Evolutionary conservation across 768 basidiomycete genomes (phyloP).

Genomic region (Symmetrospora coprosmae): DNA sequence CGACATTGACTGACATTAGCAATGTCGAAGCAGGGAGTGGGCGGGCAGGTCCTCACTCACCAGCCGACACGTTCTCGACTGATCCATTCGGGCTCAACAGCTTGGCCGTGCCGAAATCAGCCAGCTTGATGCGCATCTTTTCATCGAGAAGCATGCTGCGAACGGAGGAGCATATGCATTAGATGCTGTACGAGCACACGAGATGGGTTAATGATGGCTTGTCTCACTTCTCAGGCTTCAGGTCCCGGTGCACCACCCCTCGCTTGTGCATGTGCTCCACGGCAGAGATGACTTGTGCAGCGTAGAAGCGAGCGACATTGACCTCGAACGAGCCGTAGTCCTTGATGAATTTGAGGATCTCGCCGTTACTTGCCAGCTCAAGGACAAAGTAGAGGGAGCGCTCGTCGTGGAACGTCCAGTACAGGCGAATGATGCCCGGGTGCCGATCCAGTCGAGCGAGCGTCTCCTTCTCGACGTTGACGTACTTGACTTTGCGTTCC

Average conservation of each 20-base stretch:
- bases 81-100: conserved; percentile 20
- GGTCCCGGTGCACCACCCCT: conserved; percentile 69
- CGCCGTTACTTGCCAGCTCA: conserved; percentile 41
- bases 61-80: neutral
- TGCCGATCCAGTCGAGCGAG: conserved; percentile 47
- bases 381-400: conserved; percentile 53
- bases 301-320: conserved; percentile 62
- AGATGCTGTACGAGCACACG: too few relatives aligned
- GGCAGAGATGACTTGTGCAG: conserved; percentile 78
- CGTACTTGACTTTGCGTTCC: conserved; percentile 62
- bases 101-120: conserved; percentile 82
- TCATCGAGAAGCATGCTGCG: conserved; percentile 76
- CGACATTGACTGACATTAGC: too few relatives aligned
- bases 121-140: conserved; percentile 76
- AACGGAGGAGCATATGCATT: neutral
- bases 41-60: too few relatives aligned
- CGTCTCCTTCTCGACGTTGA: conserved; percentile 65
- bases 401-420: conserved; percentile 73
- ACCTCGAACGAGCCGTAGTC: conserved; percentile 71
- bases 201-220: neutral
- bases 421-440: conserved; percentile 65
- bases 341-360: conserved; percentile 39
- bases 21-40: too few relatives aligned
- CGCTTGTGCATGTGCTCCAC: conserved; percentile 79
- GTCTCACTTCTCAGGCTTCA: conserved; percentile 42